These are phyloP conservation scores for Selaginella tamariscina DNA, from an alignment of 75 land plant species.

Conservation along the genomic window DNA sequence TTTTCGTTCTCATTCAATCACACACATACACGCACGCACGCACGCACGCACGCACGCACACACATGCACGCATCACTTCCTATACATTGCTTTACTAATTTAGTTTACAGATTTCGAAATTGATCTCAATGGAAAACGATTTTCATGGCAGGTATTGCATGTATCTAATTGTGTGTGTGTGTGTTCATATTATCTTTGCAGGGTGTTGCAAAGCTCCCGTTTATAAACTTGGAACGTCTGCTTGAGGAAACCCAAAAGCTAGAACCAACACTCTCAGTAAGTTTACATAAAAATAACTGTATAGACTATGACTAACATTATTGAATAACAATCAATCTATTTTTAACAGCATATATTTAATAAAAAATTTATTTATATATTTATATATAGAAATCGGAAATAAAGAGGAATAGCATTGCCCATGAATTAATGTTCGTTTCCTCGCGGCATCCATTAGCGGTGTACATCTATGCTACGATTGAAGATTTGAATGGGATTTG, in stretches of 20 bases:
- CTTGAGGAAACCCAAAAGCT: slow-evolving; percentile 27
- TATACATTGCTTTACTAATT: background rate
- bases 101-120: slow-evolving; percentile 33
- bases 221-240: slow-evolving; percentile 35
- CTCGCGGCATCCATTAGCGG: slow-evolving; percentile 23
- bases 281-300: no score
- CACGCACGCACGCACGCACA: no score
- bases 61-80: no score
- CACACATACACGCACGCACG: no score
- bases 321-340: no score
- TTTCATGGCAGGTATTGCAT: slow-evolving; percentile 19
- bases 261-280: slow-evolving; percentile 27
- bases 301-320: background rate
- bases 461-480: slow-evolving; percentile 4
- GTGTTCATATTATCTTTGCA: slow-evolving; percentile 10
- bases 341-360: no score
- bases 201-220: slow-evolving; percentile 44
- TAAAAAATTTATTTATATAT: background rate
- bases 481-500: background rate
- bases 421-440: slow-evolving; percentile 31
- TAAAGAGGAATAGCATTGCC: slow-evolving; percentile 22
- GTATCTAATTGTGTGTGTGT: background rate
- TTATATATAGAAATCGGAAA: slow-evolving; percentile 14
- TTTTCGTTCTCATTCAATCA: background rate
- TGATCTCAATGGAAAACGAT: slow-evolving; percentile 40